Evolutionary conservation across 192 early-diverging fungal species (phyloP), one percentile per base, ranked within the genome.

Genomic region (Backusella macrospora): DNA sequence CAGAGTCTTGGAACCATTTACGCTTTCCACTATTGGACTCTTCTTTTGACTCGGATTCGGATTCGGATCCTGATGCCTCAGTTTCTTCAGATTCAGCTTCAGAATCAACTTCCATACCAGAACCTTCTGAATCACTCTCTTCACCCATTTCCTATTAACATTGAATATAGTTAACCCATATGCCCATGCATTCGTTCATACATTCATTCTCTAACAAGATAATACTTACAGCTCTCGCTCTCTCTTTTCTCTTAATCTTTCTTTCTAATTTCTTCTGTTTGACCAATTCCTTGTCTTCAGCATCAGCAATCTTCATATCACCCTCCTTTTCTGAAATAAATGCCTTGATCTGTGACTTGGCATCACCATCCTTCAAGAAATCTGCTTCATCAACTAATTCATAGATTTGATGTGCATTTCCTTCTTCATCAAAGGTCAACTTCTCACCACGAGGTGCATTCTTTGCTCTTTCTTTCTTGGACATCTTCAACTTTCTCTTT

Each of bases 381-480:
- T 89, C 89, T 39, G 86, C 86, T 67, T 97, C 91, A 55, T 90
- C 85, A 80, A 96, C 86, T 65, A 99, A 81, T 80, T 92, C 87
- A 71, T 96, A 95, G 10, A 91, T 71, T 69, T 90, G 86, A 78
- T 91, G 80, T 52, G 86, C 90, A 26, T 91, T 89, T 65, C 98
- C 98, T 6, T 98, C 96, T 71, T 99, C 98, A 84, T 98, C 95
- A 83, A 98, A 99, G 52, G 95, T 76, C 9, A 97, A 68, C 75
- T 92, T 94, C 46, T 92, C 82, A 76, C 89, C 87, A 62, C 85
- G 88, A 40, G 90, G 86, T 62, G 84, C 80, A 70, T 88, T 89
- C 81, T 96, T 93, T 79, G 91, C 76, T 38, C 84, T 81, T 79
- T 96, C 95, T 49, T 94, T 83, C 74, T 88, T 83, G 68, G 79